Evolutionary conservation across 441 rosid species (phyloP).

Genomic region (Syzygium syzygioides): DNA sequence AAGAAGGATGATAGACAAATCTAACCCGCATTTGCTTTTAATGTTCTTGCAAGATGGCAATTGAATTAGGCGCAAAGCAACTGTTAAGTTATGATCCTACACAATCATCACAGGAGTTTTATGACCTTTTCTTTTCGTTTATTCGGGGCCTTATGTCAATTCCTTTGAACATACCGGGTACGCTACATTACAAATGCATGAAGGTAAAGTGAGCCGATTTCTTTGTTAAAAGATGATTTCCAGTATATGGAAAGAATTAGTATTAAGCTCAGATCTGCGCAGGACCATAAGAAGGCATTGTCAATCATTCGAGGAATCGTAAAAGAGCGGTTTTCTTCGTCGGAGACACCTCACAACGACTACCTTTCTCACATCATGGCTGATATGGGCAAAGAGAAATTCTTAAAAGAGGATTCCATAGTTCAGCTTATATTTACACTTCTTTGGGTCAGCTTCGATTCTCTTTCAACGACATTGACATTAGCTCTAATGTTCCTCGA

Average conservation of each 20-base stretch:
- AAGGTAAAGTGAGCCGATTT: neutral
- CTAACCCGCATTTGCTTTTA: neutral
- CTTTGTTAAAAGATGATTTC: neutral
- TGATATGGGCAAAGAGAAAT: slow-evolving; percentile 17
- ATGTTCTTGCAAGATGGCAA: slow-evolving; percentile 4
- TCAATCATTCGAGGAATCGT: neutral
- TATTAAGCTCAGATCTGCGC: neutral
- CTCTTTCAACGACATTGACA: slow-evolving; percentile 7
- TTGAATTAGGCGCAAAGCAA: slow-evolving; percentile 12
- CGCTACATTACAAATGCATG: neutral
- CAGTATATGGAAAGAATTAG: neutral
- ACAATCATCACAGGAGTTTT: neutral
- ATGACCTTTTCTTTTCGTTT: slow-evolving; percentile 2
- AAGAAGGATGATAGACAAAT: neutral
- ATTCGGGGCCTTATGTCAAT: slow-evolving; percentile 7
- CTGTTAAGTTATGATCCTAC: slow-evolving; percentile 9
- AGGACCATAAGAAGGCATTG: slow-evolving; percentile 9
- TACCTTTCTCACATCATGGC: slow-evolving; percentile 8
- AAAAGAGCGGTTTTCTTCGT: slow-evolving; percentile 2
- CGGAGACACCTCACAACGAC: slow-evolving; percentile 9
- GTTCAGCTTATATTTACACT: slow-evolving; percentile 1
- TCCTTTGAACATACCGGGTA: neutral
- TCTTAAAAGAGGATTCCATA: slow-evolving; percentile 17
- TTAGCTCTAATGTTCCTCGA: slow-evolving; percentile 18
- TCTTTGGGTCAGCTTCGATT: slow-evolving; percentile 12